These are phyloP conservation scores for Tulasnella sp. DNA, from an alignment of 768 basidiomycete species.

Conservation along the genomic window DNA sequence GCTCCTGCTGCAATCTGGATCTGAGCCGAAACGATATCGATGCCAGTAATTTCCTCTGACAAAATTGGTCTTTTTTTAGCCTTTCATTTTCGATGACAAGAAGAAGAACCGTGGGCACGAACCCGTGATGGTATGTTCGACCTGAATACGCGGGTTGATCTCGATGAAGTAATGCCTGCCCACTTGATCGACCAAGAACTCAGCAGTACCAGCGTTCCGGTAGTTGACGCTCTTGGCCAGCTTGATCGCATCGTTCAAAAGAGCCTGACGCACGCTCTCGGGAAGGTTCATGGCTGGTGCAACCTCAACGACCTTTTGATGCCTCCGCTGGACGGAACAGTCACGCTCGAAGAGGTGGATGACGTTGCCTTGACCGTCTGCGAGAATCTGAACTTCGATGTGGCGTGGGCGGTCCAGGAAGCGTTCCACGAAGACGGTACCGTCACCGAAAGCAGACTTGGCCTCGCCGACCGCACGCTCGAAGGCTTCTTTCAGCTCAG, in stretches of 20 bases:
- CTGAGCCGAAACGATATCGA: slow-evolving; percentile 98
- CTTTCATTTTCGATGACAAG: background rate
- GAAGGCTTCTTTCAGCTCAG: slow-evolving; percentile 80
- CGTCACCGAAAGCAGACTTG: slow-evolving; percentile 93
- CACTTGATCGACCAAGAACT: slow-evolving; percentile 95
- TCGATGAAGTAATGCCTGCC: slow-evolving; percentile 99
- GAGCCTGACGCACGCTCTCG: slow-evolving; percentile 81
- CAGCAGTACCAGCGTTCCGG: slow-evolving; percentile 93
- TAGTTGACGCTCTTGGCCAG: slow-evolving; percentile 89
- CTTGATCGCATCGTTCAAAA: slow-evolving; percentile 85
- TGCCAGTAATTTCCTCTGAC: slow-evolving; percentile 96
- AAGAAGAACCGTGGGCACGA: slow-evolving; percentile 19
- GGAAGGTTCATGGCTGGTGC: slow-evolving; percentile 92
- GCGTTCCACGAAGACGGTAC: slow-evolving; percentile 97
- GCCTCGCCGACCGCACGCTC: slow-evolving; percentile 91
- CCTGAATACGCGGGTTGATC: slow-evolving; percentile 98
- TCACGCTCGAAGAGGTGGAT: slow-evolving; percentile 99
- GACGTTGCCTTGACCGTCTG: slow-evolving; percentile 83
- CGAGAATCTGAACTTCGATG: slow-evolving; percentile 94
- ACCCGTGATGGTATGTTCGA: slow-evolving; percentile 99
- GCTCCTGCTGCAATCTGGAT: slow-evolving; percentile 99
- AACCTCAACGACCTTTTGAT: slow-evolving; percentile 98
- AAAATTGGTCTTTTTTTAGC: background rate
- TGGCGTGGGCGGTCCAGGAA: slow-evolving; percentile 94
- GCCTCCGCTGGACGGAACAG: slow-evolving; percentile 94